Base-by-base conservation (phyloP, 169 alveolate genomes). In the Cryptosporidium meleagridis region DNA sequence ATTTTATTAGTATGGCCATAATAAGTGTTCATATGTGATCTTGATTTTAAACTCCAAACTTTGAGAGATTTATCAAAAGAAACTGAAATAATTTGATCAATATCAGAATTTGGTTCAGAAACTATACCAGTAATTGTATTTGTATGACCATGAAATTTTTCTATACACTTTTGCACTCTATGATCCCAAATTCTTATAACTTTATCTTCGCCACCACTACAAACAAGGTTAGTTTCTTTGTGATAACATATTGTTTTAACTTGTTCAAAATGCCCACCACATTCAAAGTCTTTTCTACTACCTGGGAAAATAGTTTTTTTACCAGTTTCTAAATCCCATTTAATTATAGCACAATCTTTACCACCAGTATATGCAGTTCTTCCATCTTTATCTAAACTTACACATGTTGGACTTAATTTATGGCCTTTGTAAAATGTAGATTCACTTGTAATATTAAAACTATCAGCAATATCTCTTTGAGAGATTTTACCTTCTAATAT, bases 121-220 rank as follows among this genome's bases (percentile, higher is more conserved):
- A 69, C 61, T 7, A 93, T 45, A 8, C 93, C 93, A 0, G 93
- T 75, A 10, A 93, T 70, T 2, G 93, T 69, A 9, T 91, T 85
- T 4, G 85, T 59, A 71, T 93, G 95, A 3, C 95, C 94, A n/a
- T 86, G 85, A 21, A 87, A 52, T 33, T 44, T 39, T 29, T 75
- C 91, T 12, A 67, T 70, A 21, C 84, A 92, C 58, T 70, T 62
- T 41, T 85, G 59, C 16, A 61, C 69, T 16, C 95, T 85, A 16
- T 69, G 70, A 72, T 93, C 95, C 95, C 95, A 93, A 12, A 89
- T 69, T 26, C 91, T 68, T 26, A 93, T 62, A 41, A 87, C 75
- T 21, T 85, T 55, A 37, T 93, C 95, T 18, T 68, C 94, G 0
- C 95, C 95, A 2, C 70, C 95, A 8, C 92, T 91, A 55, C 93